Base-by-base conservation (phyloP, 75 land plant species). In the Sequoiadendron giganteum region DNA sequence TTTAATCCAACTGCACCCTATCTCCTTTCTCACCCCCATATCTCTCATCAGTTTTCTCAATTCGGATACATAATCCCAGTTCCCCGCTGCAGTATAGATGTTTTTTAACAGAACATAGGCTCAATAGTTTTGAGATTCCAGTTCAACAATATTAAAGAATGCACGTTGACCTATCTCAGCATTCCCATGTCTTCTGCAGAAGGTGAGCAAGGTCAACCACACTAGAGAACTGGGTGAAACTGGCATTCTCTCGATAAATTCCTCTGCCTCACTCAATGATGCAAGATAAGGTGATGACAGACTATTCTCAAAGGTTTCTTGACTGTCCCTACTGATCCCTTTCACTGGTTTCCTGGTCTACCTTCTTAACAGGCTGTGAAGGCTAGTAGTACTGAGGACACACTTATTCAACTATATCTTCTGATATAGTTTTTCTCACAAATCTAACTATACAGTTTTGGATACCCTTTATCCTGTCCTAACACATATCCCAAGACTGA, bases 261-360 rank as follows among this genome's bases (percentile, higher is more conserved):
- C 88, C 86, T 80, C 86, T 80, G 88, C 88, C 72, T 88, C 86
- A 39, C 45, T 45, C 47, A 88, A 32, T n/a, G n/a, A n/a, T n/a
- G n/a, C n/a, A n/a, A n/a, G n/a, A n/a, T n/a, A n/a, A n/a, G n/a
- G n/a, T n/a, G n/a, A n/a, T n/a, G n/a, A n/a, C n/a, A n/a, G n/a
- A n/a, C n/a, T n/a, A n/a, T n/a, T n/a, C n/a, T n/a, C n/a, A n/a
- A n/a, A n/a, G n/a, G n/a, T n/a, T n/a, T n/a, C n/a, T n/a, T n/a
- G n/a, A n/a, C n/a, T n/a, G n/a, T n/a, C n/a, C n/a, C n/a, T n/a
- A n/a, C n/a, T n/a, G n/a, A n/a, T n/a, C n/a, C n/a, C n/a, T n/a
- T n/a, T n/a, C n/a, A n/a, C n/a, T n/a, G n/a, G n/a, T n/a, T n/a
- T n/a, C n/a, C n/a, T n/a, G n/a, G n/a, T n/a, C n/a, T n/a, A n/a